Evolutionary conservation across 2,329 filamentous ascomycete species (phyloP).

Genomic region (Aureobasidium mangrovei): DNA sequence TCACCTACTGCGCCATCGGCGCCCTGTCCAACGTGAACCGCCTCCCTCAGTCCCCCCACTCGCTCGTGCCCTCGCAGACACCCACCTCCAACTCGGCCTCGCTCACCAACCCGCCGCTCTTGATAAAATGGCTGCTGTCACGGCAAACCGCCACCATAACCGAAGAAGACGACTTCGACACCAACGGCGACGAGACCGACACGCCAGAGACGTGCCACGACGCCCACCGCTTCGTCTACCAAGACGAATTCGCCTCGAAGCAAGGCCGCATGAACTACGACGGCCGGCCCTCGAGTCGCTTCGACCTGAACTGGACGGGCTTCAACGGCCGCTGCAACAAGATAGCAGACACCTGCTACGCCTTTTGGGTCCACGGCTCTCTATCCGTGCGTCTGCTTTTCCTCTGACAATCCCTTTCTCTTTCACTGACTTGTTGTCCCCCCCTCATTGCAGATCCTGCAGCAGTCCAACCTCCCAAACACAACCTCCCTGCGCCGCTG

Average conservation of each 20-base stretch:
- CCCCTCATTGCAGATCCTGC: conserved; percentile 17
- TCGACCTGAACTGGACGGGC: conserved; percentile 53
- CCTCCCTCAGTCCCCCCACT: conserved; percentile 30
- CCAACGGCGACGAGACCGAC: conserved; percentile 23
- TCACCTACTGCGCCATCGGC: conserved; percentile 79
- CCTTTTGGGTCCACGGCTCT: conserved; percentile 78
- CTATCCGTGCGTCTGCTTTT: conserved; percentile 32
- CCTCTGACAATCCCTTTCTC: not conserved
- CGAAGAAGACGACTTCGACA: conserved; percentile 34
- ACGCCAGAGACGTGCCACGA: conserved; percentile 33
- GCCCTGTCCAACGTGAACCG: conserved; percentile 68
- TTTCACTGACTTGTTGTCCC: not conserved
- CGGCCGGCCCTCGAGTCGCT: conserved; percentile 54
- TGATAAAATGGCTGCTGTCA: conserved; percentile 38
- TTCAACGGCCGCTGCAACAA: conserved; percentile 92
- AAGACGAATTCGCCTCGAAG: conserved; percentile 23
- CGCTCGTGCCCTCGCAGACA: not conserved
- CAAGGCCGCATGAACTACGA: conserved; percentile 23
- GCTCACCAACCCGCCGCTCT: conserved; percentile 28
- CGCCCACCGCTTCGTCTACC: conserved; percentile 31
- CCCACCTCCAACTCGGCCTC: not conserved
- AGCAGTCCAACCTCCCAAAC: conserved; percentile 18
- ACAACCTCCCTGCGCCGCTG: conserved; percentile 48
- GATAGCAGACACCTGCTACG: conserved; percentile 87
- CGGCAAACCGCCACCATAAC: conserved; percentile 39